A percentile compares a stretch with the other conserved stretches of the same genome.
These are phyloP conservation scores for Aspergillus sp. DNA, from an alignment of 2,329 filamentous ascomycete species.

Conservation along the genomic window DNA sequence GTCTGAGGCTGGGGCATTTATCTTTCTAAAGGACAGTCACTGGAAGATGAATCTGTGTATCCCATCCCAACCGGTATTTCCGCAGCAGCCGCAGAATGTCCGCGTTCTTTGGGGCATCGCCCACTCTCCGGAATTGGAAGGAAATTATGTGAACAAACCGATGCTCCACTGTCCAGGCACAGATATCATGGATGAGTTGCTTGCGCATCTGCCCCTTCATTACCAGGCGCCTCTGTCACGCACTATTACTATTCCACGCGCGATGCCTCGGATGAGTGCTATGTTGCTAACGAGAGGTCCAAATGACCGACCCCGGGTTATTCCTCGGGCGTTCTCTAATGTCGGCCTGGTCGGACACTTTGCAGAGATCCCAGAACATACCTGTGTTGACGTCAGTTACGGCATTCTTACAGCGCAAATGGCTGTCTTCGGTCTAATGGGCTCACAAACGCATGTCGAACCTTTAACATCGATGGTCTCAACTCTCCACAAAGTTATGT, in stretches of 20 bases:
- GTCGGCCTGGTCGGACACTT: slow-evolving; percentile 1
- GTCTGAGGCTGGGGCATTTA: slow-evolving; percentile 36
- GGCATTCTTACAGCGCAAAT: neutral
- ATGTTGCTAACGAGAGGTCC: neutral
- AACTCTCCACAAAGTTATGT: neutral
- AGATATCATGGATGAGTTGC: slow-evolving; percentile 33
- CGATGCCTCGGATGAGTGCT: slow-evolving; percentile 2
- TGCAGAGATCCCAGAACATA: neutral
- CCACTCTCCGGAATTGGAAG: slow-evolving; percentile 34
- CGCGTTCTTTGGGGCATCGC: slow-evolving; percentile 43
- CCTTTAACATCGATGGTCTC: neutral
- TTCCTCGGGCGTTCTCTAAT: neutral
- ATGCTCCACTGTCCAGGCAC: slow-evolving; percentile 42
- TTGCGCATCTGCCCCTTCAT: neutral
- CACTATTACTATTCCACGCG: neutral
- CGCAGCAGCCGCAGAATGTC: slow-evolving; percentile 33
- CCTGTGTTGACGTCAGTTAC: neutral
- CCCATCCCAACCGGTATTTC: slow-evolving; percentile 43
- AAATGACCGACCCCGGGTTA: neutral
- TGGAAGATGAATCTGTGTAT: slow-evolving; percentile 43
- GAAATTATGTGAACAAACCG: slow-evolving; percentile 40
- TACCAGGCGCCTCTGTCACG: neutral
- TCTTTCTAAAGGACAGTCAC: slow-evolving; percentile 40
- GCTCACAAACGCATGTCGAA: neutral
- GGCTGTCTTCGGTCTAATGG: neutral